Percentiles rank a stretch among this genome's conserved stretches.
These are phyloP conservation scores for Gastrolobium bilobum DNA, from an alignment of 306 rosid genomes.

Conservation along the genomic window DNA sequence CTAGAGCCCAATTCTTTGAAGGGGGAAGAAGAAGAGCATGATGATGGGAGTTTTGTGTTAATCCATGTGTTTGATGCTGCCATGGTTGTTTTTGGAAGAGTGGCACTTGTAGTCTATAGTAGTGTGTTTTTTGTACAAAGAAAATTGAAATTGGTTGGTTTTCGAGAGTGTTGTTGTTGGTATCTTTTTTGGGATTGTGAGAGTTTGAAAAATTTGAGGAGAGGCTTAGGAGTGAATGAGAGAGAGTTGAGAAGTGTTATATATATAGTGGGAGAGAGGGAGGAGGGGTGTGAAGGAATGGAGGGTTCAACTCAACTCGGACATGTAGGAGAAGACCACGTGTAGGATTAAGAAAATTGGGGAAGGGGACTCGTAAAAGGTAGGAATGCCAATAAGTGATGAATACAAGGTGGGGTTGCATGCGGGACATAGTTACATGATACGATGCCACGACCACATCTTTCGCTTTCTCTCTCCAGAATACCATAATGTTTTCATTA, in stretches of 20 bases:
- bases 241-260: conserved; percentile 46
- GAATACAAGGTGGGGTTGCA: conserved; percentile 52
- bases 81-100: conserved; percentile 51
- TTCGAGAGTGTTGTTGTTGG: neutral
- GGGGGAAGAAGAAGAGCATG: conserved; percentile 22
- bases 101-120: neutral
- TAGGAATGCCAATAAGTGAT: conserved; percentile 61
- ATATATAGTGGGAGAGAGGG: conserved; percentile 54
- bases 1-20: conserved; percentile 37
- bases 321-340: conserved; percentile 73
- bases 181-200: neutral
- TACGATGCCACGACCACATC: conserved; percentile 64
- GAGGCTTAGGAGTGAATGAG: conserved; percentile 1
- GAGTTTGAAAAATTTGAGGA: neutral
- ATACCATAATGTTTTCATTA: neutral
- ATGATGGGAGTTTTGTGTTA: conserved; percentile 41
- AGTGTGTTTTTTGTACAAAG: too few relatives aligned
- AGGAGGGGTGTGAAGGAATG: conserved; percentile 5
- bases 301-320: conserved; percentile 49
- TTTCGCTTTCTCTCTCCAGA: conserved; percentile 34
- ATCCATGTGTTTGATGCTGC: conserved; percentile 52
- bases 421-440: conserved; percentile 48
- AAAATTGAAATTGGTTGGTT: conserved; percentile 14
- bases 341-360: conserved; percentile 64
- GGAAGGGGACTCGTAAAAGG: conserved; percentile 38